Conservation (phyloP, 805 yeast genomes). For the Candida golubevii region DNA sequence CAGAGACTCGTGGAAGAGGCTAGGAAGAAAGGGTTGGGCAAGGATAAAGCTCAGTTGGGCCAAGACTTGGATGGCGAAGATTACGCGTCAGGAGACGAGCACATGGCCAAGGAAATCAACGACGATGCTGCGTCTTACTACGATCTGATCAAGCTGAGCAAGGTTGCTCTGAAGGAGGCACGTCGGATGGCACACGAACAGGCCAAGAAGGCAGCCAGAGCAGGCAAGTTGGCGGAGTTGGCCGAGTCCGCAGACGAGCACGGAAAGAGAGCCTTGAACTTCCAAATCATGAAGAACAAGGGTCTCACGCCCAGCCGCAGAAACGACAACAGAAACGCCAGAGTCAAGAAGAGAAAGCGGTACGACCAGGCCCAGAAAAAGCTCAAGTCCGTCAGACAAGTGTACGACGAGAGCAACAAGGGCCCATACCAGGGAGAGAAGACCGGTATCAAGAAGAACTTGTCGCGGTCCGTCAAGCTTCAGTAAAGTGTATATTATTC, state of each 20-base stretch:
- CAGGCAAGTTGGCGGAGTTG: conserved; percentile 75
- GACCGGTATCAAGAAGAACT: conserved; percentile 95
- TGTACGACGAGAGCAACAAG: conserved; percentile 66
- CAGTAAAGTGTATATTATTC: conserved; percentile 1
- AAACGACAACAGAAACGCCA: conserved; percentile 90
- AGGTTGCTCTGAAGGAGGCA: conserved; percentile 44
- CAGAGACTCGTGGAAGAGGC: conserved; percentile 87
- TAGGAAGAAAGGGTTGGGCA: conserved; percentile 63
- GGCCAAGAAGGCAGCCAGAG: conserved; percentile 77
- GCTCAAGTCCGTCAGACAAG: conserved; percentile 84
- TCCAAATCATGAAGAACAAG: conserved; percentile 92
- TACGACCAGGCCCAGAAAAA: conserved; percentile 93
- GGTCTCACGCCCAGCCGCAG: conserved; percentile 91
- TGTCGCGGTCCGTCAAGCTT: conserved; percentile 83
- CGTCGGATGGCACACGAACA: conserved; percentile 61
- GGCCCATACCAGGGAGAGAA: conserved; percentile 86
- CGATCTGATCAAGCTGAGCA: conserved; percentile 45
- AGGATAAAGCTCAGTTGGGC: conserved; percentile 47
- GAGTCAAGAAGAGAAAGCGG: conserved; percentile 98
- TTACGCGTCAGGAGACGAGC: conserved; percentile 45
- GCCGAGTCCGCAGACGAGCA: conserved; percentile 62
- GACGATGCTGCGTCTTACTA: conserved; percentile 54
- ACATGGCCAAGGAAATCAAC: conserved; percentile 38
- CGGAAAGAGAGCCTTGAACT: conserved; percentile 93
- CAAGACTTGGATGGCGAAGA: conserved; percentile 55